Percentiles rank a stretch among this genome's conserved stretches.
phyloP scores from a whole-genome alignment of 306 rosid species.

The Inga leiocalycina region DNA sequence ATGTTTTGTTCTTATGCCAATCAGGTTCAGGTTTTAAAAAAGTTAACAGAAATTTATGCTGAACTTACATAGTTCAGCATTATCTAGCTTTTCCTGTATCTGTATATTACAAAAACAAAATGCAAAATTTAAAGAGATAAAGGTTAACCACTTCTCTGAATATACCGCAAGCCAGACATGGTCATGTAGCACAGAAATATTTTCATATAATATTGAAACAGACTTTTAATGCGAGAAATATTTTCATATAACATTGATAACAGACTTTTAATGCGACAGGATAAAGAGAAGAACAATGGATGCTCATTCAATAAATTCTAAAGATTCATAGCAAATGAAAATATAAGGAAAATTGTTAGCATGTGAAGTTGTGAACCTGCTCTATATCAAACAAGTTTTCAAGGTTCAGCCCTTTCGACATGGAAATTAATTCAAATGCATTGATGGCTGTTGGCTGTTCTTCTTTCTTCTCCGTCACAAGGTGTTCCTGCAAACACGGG shows the following conservation, averaged over 20 bases:
- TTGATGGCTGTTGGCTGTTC: conserved; percentile 93
- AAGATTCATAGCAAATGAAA: background rate
- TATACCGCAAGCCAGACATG: background rate
- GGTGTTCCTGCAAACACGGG: conserved; percentile 74
- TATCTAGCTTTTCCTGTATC: conserved; percentile 1
- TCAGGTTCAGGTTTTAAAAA: conserved; percentile 3
- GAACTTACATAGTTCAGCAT: background rate
- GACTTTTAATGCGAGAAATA: background rate
- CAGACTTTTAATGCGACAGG: background rate
- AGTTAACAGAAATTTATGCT: background rate
- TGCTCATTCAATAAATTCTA: conserved; percentile 1
- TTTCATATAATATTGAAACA: background rate
- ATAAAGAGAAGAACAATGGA: background rate
- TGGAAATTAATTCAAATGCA: conserved; percentile 92
- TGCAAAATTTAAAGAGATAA: background rate
- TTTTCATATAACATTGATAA: background rate
- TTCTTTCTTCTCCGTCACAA: conserved; percentile 90
- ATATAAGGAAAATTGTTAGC: conserved; percentile 3
- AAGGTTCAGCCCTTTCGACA: conserved; percentile 97
- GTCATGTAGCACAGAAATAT: background rate
- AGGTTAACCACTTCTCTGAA: background rate
- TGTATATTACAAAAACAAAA: background rate
- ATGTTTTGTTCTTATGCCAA: conserved; percentile 9
- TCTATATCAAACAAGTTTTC: conserved; percentile 86
- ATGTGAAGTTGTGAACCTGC: conserved; percentile 60